Percentiles rank a stretch among this genome's conserved stretches.
Evolutionary conservation across 192 early-diverging fungal genomes (phyloP).

Genomic region (Backusella parvicylindrica): DNA sequence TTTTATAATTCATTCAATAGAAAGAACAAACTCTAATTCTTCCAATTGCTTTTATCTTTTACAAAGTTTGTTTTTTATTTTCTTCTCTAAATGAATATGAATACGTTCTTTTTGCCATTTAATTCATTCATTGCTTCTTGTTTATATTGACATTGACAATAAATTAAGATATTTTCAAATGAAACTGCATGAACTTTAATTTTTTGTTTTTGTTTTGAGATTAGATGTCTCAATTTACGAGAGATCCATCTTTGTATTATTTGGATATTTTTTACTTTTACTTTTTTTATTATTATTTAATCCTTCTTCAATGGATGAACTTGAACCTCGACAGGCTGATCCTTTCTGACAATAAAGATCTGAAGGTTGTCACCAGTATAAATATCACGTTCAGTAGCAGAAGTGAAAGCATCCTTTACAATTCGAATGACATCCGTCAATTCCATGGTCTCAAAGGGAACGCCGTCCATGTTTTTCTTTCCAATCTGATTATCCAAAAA

Average conservation of each 20-base stretch:
- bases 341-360: conserved; percentile 81
- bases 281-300: too few species aligned
- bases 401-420: conserved; percentile 93
- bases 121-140: too few species aligned
- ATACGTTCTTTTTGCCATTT: background rate
- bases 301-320: conserved; percentile 86
- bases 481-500: conserved; percentile 96
- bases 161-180: background rate
- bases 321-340: conserved; percentile 67
- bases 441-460: conserved; percentile 31
- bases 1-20: background rate
- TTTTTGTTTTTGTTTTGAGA: background rate
- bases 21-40: background rate
- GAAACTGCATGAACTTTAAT: background rate
- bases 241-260: too few species aligned
- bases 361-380: conserved; percentile 96
- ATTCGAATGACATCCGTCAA: conserved; percentile 70
- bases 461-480: conserved; percentile 63
- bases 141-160: background rate
- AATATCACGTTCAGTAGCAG: conserved; percentile 97
- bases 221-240: too few species aligned
- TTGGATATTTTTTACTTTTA: too few species aligned
- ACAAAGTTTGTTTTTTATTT: background rate
- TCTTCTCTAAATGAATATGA: background rate
- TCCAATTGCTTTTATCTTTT: background rate